Percentiles rank a stretch among this genome's conserved stretches.
phyloP scores from a whole-genome alignment of 106 monocot species.

The Phalaenopsis equestris region DNA sequence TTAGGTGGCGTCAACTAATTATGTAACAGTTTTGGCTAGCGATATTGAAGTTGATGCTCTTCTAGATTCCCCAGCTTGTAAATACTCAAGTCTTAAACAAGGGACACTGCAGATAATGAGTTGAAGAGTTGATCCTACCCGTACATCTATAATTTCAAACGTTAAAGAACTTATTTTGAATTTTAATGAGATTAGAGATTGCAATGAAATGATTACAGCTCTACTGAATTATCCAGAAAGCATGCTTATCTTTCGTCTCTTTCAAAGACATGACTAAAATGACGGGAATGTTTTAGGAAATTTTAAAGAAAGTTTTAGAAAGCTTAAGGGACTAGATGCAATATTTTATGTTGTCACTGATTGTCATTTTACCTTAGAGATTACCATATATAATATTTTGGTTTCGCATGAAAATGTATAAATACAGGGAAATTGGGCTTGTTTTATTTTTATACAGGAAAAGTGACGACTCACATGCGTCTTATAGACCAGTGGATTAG shows the following conservation, averaged over 20 bases:
- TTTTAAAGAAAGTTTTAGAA: conserved; percentile 87
- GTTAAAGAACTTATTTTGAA: conserved; percentile 72
- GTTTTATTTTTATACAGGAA: no score
- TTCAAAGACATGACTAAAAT: conserved; percentile 73
- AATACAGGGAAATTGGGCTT: no score
- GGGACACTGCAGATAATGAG: conserved; percentile 25
- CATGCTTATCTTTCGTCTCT: conserved; percentile 89
- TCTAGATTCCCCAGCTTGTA: conserved; percentile 73
- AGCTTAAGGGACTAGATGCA: conserved; percentile 85
- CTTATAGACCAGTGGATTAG: no score
- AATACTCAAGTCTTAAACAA: conserved; percentile 30
- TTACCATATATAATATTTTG: no score
- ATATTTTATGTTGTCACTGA: conserved; percentile 55
- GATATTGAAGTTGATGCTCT: conserved; percentile 69
- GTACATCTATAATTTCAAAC: conserved; percentile 54
- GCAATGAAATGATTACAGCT: conserved; percentile 70
- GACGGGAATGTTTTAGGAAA: conserved; percentile 44
- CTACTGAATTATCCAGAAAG: conserved; percentile 94
- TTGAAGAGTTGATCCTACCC: conserved; percentile 59
- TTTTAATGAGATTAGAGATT: conserved; percentile 70
- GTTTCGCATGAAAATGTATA: no score
- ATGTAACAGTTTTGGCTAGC: no score
- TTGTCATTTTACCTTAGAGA: conserved; percentile 73
- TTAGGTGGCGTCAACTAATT: no score
- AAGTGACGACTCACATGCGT: no score